phyloP scores from a whole-genome alignment of 2,329 filamentous ascomycete species.

The Trichoderma simmonsii region DNA sequence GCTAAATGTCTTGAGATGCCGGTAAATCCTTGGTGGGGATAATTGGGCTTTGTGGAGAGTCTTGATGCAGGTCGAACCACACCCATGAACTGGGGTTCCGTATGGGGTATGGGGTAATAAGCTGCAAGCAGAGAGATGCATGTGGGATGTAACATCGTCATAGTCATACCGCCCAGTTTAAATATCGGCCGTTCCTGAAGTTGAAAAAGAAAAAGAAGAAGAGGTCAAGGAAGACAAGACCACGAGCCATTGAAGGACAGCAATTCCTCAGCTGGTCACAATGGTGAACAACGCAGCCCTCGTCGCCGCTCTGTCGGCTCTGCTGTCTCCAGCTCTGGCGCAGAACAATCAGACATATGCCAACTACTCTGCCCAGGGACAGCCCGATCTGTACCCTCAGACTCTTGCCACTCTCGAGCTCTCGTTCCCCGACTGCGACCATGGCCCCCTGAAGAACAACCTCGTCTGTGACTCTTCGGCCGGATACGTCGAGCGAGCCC shows the following conservation, averaged over 20 bases:
- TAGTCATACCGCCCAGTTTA: conserved; percentile 9
- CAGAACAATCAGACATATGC: conserved; percentile 16
- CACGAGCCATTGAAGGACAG: conserved; percentile 5
- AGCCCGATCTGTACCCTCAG: conserved; percentile 15
- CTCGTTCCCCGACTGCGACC: conserved; percentile 32
- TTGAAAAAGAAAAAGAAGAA: not conserved
- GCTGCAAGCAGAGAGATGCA: not conserved
- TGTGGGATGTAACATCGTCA: not conserved
- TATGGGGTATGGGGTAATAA: conserved; percentile 5
- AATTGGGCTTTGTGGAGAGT: not conserved
- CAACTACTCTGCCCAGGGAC: conserved; percentile 10
- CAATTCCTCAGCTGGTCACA: not conserved
- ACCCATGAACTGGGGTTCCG: not conserved
- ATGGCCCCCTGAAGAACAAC: conserved; percentile 33
- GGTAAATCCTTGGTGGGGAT: not conserved
- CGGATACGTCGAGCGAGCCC: conserved; percentile 27
- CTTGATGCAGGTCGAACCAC: conserved; percentile 6
- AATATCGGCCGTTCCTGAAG: conserved; percentile 1
- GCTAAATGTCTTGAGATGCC: conserved; percentile 12
- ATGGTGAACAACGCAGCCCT: conserved; percentile 9
- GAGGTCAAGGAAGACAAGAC: not conserved
- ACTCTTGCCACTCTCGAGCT: conserved; percentile 8
- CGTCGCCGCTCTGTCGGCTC: conserved; percentile 7
- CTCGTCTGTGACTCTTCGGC: conserved; percentile 31
- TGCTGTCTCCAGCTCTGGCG: not conserved